A percentile compares a stretch with the other conserved stretches of the same genome.
Conservation (phyloP, 768 basidiomycete genomes). For the Suillus alpinus region DNA sequence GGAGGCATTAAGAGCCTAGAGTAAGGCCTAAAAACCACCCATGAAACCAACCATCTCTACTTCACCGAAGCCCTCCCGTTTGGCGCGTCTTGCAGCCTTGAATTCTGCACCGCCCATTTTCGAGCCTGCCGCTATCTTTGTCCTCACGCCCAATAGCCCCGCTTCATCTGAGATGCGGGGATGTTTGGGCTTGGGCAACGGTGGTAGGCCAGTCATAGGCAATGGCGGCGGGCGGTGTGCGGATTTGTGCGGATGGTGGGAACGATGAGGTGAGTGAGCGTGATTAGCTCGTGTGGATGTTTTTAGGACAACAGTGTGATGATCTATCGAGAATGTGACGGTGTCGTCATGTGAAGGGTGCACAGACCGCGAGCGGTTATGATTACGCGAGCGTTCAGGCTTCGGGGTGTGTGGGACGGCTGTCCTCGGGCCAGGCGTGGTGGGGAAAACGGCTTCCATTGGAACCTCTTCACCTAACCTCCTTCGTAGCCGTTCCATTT, state of each 20-base stretch:
- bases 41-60: conserved; percentile 32
- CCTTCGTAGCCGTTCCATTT: conserved; percentile 62
- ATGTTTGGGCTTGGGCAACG: conserved; percentile 21
- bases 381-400: conserved; percentile 2
- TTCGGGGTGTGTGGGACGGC: conserved; percentile 7
- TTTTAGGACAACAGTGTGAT: conserved; percentile 20
- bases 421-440: conserved; percentile 9
- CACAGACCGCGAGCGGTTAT: conserved; percentile 6
- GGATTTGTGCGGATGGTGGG: conserved; percentile 16
- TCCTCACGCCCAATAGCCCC: conserved; percentile 21
- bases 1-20: background rate
- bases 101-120: conserved; percentile 26
- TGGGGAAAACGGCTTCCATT: conserved; percentile 55
- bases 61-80: conserved; percentile 24
- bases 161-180: conserved; percentile 10
- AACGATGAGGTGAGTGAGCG: conserved; percentile 9
- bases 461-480: conserved; percentile 66
- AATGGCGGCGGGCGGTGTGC: conserved; percentile 25
- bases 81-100: conserved; percentile 27
- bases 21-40: conserved; percentile 1
- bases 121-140: conserved; percentile 21
- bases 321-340: conserved; percentile 25
- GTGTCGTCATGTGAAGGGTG: conserved; percentile 17
- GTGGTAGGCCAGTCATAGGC: conserved; percentile 18
- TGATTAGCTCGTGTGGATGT: conserved; percentile 16